Evolutionary conservation across 2,329 filamentous ascomycete genomes (phyloP), one percentile per base, ranked within the genome.

Genomic region (Botryotinia narcissicola): DNA sequence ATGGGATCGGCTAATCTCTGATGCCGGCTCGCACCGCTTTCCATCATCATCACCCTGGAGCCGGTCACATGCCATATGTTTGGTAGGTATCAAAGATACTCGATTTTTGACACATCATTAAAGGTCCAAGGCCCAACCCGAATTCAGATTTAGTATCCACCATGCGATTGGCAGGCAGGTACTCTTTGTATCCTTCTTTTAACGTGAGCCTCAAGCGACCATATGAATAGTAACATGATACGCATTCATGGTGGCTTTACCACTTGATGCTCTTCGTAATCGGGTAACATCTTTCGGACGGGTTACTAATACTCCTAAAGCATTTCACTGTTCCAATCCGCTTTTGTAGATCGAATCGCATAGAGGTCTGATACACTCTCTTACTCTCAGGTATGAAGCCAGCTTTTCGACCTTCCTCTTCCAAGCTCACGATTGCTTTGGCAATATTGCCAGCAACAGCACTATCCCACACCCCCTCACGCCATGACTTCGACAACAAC

Each of bases 371-470:
- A 67, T 67, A 59, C n/a, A 59, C 22, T n/a, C 48, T 44, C 40
- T 67, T 72, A 10, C 51, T 46, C 25, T 67, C 48, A 18, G 46
- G 46, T 42, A 71, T 32, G 18, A 42, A 71, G 0, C 60, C 60
- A 66, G 46, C 29, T n/a, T 54, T 46, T 16, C 70, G 22, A 22
- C 46, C 70, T 66, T 71, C 44, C 32, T 71, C 69, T 54, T 71
- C 59, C 46, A 71, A 51, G 10, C 37, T 18, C n/a, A 71, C 59
- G 14, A 71, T 18, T 14, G 44, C 42, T 40, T 22, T 63, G 25
- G 69, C 59, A 9, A 51, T 29, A 62, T 48, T 42, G 22, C 57
- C 57, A 3, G 42, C 42, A 12, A 54, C 32, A 20, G 16, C 4
- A 42, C 44, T 71, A 40, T 71, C 69, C 42, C 59, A 64, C 3